These are phyloP conservation scores for Angomonas deanei DNA, from an alignment of 208 protist species.

Conservation along the genomic window DNA sequence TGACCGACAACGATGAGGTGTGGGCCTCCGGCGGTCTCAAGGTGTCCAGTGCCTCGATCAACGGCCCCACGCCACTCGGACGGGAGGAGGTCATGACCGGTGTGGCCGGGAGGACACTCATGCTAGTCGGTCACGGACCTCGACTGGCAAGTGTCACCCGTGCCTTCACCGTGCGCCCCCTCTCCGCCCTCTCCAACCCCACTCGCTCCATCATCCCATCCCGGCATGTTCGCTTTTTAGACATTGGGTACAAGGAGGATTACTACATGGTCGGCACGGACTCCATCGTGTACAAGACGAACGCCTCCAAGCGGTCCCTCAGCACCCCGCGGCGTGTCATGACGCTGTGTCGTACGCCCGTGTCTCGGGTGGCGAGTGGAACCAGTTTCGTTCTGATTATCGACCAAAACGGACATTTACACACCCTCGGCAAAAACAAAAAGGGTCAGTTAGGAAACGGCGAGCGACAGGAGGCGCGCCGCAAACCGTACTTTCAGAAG, in stretches of 20 bases:
- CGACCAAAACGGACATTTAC: slow-evolving; percentile 83
- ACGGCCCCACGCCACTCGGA: slow-evolving; percentile 42
- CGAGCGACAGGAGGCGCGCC: slow-evolving; percentile 47
- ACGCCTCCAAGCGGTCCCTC: slow-evolving; percentile 51
- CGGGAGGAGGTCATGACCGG: slow-evolving; percentile 57
- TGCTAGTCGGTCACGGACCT: slow-evolving; percentile 65
- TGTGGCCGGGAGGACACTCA: slow-evolving; percentile 58
- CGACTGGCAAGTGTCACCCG: slow-evolving; percentile 69
- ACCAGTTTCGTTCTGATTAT: slow-evolving; percentile 78
- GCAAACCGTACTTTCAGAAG: slow-evolving; percentile 53
- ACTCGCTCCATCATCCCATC: slow-evolving; percentile 71
- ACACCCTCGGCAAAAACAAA: slow-evolving; percentile 73
- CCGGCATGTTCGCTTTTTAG: slow-evolving; percentile 67
- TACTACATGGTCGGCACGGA: slow-evolving; percentile 87
- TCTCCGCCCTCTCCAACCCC: slow-evolving; percentile 68
- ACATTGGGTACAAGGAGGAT: slow-evolving; percentile 76
- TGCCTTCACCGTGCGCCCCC: slow-evolving; percentile 68
- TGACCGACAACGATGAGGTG: slow-evolving; percentile 82
- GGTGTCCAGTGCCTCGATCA: slow-evolving; percentile 36
- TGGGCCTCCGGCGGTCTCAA: slow-evolving; percentile 74
- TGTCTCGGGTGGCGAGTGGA: slow-evolving; percentile 75
- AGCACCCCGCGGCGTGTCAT: slow-evolving; percentile 83
- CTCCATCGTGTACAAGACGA: slow-evolving; percentile 82
- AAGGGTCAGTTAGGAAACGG: slow-evolving; percentile 85
- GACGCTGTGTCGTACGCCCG: slow-evolving; percentile 60